These are phyloP conservation scores for Aspergillus sp. DNA, from an alignment of 2,329 filamentous ascomycete genomes.

Conservation along the genomic window DNA sequence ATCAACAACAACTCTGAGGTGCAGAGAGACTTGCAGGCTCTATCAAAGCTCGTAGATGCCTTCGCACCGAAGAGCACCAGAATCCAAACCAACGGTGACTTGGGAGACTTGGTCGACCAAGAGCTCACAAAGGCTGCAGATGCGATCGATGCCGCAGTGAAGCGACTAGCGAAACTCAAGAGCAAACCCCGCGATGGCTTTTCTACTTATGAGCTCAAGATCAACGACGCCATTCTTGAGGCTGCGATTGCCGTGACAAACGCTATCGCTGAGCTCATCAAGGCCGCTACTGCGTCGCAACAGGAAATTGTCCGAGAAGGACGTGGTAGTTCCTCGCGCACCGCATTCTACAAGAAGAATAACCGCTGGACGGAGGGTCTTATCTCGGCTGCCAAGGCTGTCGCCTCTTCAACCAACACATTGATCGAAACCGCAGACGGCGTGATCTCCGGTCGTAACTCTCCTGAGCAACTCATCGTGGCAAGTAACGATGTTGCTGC, in stretches of 20 bases:
- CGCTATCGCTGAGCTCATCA: conserved; percentile 92
- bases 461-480: conserved; percentile 94
- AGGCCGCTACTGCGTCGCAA: conserved; percentile 89
- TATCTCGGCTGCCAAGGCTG: conserved; percentile 95
- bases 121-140: conserved; percentile 93
- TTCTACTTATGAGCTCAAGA: conserved; percentile 93
- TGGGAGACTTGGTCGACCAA: conserved; percentile 89
- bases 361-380: conserved; percentile 98
- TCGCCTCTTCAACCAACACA: conserved; percentile 89
- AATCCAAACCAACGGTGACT: conserved; percentile 76
- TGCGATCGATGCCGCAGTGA: conserved; percentile 89
- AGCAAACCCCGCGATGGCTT: conserved; percentile 97
- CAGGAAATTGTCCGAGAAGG: conserved; percentile 96
- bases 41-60: conserved; percentile 90
- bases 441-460: conserved; percentile 88
- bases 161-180: conserved; percentile 85
- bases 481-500: conserved; percentile 97
- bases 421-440: conserved; percentile 98
- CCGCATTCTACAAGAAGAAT: conserved; percentile 99
- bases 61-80: conserved; percentile 89
- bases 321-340: conserved; percentile 81
- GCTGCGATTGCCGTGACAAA: conserved; percentile 92
- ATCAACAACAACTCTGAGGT: conserved; percentile 98
- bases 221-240: conserved; percentile 93
- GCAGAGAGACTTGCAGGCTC: conserved; percentile 87